These are phyloP conservation scores for Nemania serpens DNA, from an alignment of 2,329 filamentous ascomycete genomes.

Conservation along the genomic window DNA sequence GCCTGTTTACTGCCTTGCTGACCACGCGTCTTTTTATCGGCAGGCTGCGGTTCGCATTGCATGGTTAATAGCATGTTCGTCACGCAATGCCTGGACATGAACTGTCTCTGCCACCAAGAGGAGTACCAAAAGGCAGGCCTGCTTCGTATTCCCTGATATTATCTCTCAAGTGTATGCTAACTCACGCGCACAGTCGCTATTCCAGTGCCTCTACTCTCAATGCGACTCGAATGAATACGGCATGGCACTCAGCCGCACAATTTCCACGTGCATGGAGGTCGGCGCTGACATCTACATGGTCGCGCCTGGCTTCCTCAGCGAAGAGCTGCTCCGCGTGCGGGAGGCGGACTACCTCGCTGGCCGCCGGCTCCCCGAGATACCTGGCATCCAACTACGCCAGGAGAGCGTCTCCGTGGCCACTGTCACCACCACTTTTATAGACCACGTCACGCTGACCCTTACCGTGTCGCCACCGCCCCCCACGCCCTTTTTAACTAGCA, in stretches of 20 bases:
- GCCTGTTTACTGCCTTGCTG: slow-evolving; percentile 6
- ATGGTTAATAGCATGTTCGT: slow-evolving; percentile 43
- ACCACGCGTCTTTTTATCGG: neutral
- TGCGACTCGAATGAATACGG: slow-evolving; percentile 40
- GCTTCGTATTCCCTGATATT: neutral
- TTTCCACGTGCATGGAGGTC: slow-evolving; percentile 37
- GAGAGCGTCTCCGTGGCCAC: slow-evolving; percentile 34
- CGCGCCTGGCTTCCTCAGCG: slow-evolving; percentile 29
- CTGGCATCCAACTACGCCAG: slow-evolving; percentile 37
- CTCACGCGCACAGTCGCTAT: slow-evolving; percentile 33
- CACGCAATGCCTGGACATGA: slow-evolving; percentile 40
- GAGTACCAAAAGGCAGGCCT: slow-evolving; percentile 37
- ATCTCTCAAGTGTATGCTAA: neutral
- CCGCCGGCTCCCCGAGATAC: slow-evolving; percentile 35
- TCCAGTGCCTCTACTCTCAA: slow-evolving; percentile 42
- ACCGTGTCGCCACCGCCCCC: slow-evolving; percentile 25
- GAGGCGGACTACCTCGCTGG: slow-evolving; percentile 41
- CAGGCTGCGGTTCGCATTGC: slow-evolving; percentile 39
- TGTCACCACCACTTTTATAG: slow-evolving; percentile 32
- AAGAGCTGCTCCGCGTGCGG: slow-evolving; percentile 36
- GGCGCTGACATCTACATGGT: slow-evolving; percentile 42
- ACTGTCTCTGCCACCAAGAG: slow-evolving; percentile 39
- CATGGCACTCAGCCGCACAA: slow-evolving; percentile 37
- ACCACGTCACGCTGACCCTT: slow-evolving; percentile 28
- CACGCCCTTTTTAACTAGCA: slow-evolving; percentile 27